phyloP scores from a whole-genome alignment of 495 filamentous ascomycete species.

The Friedmanniomyces simplex region DNA sequence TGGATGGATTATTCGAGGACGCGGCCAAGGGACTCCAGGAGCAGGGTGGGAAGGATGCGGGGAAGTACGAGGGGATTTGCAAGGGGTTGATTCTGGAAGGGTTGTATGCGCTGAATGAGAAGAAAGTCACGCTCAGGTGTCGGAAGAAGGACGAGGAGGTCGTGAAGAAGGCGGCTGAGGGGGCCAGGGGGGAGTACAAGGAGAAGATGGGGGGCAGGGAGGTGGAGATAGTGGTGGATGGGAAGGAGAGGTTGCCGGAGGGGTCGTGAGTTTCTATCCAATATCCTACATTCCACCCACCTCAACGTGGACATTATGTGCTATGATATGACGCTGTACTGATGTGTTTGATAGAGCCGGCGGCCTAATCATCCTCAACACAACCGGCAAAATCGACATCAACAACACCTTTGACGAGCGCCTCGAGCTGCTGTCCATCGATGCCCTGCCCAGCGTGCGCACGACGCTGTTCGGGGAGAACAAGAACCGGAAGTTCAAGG shows the following conservation, averaged over 20 bases:
- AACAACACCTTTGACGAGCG: conserved; percentile 96
- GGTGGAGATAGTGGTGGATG: conserved; percentile 60
- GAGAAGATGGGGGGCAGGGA: conserved; percentile 49
- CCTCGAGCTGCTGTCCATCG: conserved; percentile 69
- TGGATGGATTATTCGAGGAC: conserved; percentile 83
- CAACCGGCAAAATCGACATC: conserved; percentile 90
- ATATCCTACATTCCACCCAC: neutral
- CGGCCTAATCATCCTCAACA: conserved; percentile 68
- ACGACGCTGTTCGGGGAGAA: conserved; percentile 84
- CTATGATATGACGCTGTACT: too few species aligned
- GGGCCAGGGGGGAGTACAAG: conserved; percentile 72
- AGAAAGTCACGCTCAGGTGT: conserved; percentile 57
- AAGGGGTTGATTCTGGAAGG: conserved; percentile 82
- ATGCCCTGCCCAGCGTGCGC: conserved; percentile 75
- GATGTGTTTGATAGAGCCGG: conserved; percentile 52
- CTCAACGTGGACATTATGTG: too few species aligned
- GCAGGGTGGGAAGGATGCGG: conserved; percentile 41
- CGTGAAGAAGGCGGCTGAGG: conserved; percentile 62
- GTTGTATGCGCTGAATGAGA: conserved; percentile 75
- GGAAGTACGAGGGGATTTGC: conserved; percentile 61
- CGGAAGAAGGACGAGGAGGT: conserved; percentile 68
- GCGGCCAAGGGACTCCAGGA: conserved; percentile 56
- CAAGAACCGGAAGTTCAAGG: conserved; percentile 83
- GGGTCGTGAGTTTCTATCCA: conserved; percentile 81
- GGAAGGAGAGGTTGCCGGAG: conserved; percentile 67